Percentiles rank a stretch among this genome's conserved stretches.
Conservation (phyloP, 345 rosid genomes). For the Anacardium occidentale region DNA sequence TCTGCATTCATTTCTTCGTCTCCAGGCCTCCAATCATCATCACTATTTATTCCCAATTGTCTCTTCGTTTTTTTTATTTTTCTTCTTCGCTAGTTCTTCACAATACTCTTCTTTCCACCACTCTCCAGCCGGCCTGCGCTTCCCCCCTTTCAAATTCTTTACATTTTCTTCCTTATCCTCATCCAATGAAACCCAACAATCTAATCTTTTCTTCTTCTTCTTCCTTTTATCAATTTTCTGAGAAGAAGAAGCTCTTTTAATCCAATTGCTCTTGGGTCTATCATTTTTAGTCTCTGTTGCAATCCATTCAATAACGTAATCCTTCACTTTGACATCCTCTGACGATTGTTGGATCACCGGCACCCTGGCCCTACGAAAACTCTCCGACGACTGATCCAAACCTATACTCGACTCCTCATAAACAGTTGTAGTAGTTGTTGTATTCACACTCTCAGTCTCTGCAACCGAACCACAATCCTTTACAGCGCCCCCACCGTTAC, state of each 20-base stretch:
- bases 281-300: slow-evolving; percentile 79
- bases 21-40: slow-evolving; percentile 62
- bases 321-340: slow-evolving; percentile 49
- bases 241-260: slow-evolving; percentile 35
- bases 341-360: background rate
- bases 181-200: slow-evolving; percentile 89
- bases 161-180: slow-evolving; percentile 54
- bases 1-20: slow-evolving; percentile 47
- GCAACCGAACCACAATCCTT: slow-evolving; percentile 69
- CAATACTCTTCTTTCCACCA: slow-evolving; percentile 98
- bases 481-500: slow-evolving; percentile 28
- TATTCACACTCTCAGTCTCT: slow-evolving; percentile 68
- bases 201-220: slow-evolving; percentile 52
- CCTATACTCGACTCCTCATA: slow-evolving; percentile 60
- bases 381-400: slow-evolving; percentile 67
- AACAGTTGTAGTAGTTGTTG: slow-evolving; percentile 57
- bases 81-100: slow-evolving; percentile 65
- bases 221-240: slow-evolving; percentile 48
- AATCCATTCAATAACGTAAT: slow-evolving; percentile 92
- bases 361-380: slow-evolving; percentile 24
- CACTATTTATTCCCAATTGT: slow-evolving; percentile 36
- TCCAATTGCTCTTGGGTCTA: slow-evolving; percentile 77
- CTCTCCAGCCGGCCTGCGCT: slow-evolving; percentile 74
- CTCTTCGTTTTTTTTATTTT: slow-evolving; percentile 54
- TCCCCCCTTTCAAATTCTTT: slow-evolving; percentile 51